phyloP scores from a whole-genome alignment of 1,139 yeast species.

The Pichia sorboxylosa region DNA sequence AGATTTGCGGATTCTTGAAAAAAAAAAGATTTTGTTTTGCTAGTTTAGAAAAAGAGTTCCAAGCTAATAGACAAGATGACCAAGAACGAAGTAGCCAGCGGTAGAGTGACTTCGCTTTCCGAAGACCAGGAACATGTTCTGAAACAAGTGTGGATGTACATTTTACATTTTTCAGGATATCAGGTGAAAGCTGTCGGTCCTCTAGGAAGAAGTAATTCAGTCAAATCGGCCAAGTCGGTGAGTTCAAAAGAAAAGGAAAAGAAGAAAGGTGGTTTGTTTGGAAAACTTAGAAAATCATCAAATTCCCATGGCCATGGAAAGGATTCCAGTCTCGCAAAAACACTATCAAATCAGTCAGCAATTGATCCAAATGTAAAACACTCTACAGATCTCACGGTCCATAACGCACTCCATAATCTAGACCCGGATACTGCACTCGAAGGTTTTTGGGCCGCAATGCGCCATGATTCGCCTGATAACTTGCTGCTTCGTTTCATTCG shows the following conservation, averaged over 20 bases:
- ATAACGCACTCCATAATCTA: conserved; percentile 25
- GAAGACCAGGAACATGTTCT: conserved; percentile 52
- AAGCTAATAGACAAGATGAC: too few species aligned
- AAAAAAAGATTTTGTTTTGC: too few species aligned
- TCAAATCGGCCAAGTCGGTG: conserved; percentile 2
- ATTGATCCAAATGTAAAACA: conserved; percentile 21
- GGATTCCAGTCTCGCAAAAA: conserved; percentile 8
- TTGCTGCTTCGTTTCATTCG: conserved; percentile 52
- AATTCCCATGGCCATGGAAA: conserved; percentile 7
- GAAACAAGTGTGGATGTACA: conserved; percentile 67
- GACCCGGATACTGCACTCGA: conserved; percentile 33
- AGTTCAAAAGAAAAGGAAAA: conserved; percentile 12
- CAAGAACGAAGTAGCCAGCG: conserved; percentile 24
- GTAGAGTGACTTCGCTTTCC: conserved; percentile 50
- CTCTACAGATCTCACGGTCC: conserved; percentile 18
- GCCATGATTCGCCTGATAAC: conserved; percentile 65
- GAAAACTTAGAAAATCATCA: conserved; percentile 14
- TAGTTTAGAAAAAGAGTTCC: too few species aligned
- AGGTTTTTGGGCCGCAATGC: conserved; percentile 45
- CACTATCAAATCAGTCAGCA: conserved; percentile 14
- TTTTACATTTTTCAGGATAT: conserved; percentile 52
- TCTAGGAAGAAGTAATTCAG: conserved; percentile 10
- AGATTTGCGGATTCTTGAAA: too few species aligned
- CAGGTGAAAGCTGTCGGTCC: conserved; percentile 18
- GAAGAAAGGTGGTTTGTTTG: conserved; percentile 22